phyloP scores from a whole-genome alignment of 768 basidiomycete genomes.

The Tephrocybe sp. region DNA sequence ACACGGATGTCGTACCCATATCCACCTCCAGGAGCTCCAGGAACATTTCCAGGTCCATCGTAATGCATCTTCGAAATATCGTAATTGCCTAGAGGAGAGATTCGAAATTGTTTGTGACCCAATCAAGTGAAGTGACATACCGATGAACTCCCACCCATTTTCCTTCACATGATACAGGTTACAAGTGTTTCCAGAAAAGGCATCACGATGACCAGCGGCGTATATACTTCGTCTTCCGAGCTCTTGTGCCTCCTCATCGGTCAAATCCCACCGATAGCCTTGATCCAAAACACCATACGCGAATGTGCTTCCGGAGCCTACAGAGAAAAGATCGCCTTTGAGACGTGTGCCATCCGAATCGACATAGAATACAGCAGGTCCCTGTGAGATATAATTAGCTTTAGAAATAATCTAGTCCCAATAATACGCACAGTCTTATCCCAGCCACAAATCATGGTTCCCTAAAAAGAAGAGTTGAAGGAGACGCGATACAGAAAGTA shows the following conservation, averaged over 20 bases:
- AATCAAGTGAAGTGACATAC: constrained; percentile 37
- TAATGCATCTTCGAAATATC: constrained; percentile 90
- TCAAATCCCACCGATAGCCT: constrained; percentile 90
- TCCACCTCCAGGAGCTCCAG: constrained; percentile 59
- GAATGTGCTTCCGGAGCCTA: constrained; percentile 96
- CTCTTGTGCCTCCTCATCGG: constrained; percentile 92
- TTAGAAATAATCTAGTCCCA: neutral
- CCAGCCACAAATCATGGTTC: constrained; percentile 99
- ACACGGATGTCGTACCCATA: constrained; percentile 82
- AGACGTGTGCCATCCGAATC: constrained; percentile 96
- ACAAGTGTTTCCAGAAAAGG: constrained; percentile 93
- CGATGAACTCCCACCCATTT: constrained; percentile 94
- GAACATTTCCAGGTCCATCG: constrained; percentile 73
- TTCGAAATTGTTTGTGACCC: neutral
- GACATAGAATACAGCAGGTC: constrained; percentile 94
- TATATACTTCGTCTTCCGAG: constrained; percentile 92
- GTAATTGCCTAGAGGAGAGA: constrained; percentile 69
- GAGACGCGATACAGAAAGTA: neutral
- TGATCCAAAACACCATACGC: constrained; percentile 99
- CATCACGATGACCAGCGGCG: constrained; percentile 95
- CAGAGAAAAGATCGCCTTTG: constrained; percentile 97
- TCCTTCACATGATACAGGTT: constrained; percentile 96
- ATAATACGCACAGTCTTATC: constrained; percentile 81
- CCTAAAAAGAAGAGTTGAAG: constrained; percentile 43
- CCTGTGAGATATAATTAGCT: constrained; percentile 39